phyloP scores from a whole-genome alignment of 106 monocot genomes.

The Vanilla planifolia region DNA sequence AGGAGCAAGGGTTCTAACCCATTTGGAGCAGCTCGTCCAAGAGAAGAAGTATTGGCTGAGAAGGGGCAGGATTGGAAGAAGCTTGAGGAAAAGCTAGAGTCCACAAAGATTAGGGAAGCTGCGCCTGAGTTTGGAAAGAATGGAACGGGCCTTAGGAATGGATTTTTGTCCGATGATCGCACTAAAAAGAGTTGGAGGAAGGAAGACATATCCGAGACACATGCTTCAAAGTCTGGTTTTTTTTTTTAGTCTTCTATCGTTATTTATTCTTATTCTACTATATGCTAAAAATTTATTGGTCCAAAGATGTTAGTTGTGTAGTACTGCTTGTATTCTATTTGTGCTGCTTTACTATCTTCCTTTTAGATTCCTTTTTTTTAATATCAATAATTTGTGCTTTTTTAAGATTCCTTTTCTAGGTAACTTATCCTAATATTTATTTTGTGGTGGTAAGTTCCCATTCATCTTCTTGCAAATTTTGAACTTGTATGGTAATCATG shows the following conservation, averaged over 20 bases:
- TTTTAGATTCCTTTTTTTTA: neutral
- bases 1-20: constrained; percentile 48
- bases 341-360: neutral
- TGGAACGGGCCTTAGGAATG: constrained; percentile 21
- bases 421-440: too few species aligned
- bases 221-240: constrained; percentile 20
- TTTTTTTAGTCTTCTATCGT: neutral
- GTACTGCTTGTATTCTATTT: neutral
- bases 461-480: too few species aligned
- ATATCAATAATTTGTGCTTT: too few species aligned
- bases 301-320: neutral
- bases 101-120: constrained; percentile 35
- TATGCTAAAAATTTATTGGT: neutral
- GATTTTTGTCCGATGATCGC: constrained; percentile 24
- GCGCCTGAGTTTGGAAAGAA: constrained; percentile 33
- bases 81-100: constrained; percentile 76
- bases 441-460: too few species aligned
- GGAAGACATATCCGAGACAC: constrained; percentile 22
- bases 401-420: too few species aligned
- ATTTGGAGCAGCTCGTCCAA: constrained; percentile 73
- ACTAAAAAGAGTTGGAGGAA: constrained; percentile 77
- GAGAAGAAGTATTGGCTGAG: constrained; percentile 82
- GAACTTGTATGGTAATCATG: too few species aligned
- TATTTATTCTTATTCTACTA: neutral
- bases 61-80: constrained; percentile 91